Conservation (phyloP, 192 early-diverging fungal genomes). For the Diversispora epigaea region DNA sequence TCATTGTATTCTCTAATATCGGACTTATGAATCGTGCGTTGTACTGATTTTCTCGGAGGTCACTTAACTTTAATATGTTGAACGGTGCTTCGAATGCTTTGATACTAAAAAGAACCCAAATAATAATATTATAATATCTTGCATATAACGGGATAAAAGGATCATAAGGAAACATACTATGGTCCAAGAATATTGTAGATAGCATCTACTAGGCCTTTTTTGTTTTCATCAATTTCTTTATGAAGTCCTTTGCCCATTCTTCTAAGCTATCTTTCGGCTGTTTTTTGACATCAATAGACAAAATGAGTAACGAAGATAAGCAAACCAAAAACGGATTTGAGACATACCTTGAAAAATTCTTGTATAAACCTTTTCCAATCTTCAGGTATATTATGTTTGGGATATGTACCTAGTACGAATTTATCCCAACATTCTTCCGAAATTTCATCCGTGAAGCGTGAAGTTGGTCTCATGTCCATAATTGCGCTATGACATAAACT, state of each 20-base stretch:
- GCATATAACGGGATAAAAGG: no score
- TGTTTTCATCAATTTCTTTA: conserved; percentile 3
- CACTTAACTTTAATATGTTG: conserved; percentile 21
- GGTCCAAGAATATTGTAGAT: conserved; percentile 11
- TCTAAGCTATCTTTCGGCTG: conserved; percentile 5
- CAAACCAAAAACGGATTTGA: conserved; percentile 5
- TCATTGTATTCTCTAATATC: conserved; percentile 8
- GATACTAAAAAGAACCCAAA: conserved; percentile 27
- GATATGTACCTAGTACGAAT: conserved; percentile 17
- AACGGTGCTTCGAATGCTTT: conserved; percentile 12
- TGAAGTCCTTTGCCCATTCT: conserved; percentile 26
- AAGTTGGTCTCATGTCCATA: conserved; percentile 20
- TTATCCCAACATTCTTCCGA: conserved; percentile 8
- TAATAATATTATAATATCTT: no score
- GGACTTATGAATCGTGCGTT: conserved; percentile 14
- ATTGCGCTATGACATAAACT: conserved; percentile 28
- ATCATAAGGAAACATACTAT: conserved; percentile 32
- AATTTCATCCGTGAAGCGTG: conserved; percentile 6
- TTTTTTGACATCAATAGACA: conserved; percentile 18
- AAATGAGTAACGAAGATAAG: neutral
- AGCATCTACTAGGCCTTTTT: conserved; percentile 1
- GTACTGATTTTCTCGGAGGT: conserved; percentile 2
- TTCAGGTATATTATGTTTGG: conserved; percentile 13
- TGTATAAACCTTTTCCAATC: conserved; percentile 9
- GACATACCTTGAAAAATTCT: conserved; percentile 24